Conservation (phyloP, 805 yeast species). For the Citeromyces matritensis region DNA sequence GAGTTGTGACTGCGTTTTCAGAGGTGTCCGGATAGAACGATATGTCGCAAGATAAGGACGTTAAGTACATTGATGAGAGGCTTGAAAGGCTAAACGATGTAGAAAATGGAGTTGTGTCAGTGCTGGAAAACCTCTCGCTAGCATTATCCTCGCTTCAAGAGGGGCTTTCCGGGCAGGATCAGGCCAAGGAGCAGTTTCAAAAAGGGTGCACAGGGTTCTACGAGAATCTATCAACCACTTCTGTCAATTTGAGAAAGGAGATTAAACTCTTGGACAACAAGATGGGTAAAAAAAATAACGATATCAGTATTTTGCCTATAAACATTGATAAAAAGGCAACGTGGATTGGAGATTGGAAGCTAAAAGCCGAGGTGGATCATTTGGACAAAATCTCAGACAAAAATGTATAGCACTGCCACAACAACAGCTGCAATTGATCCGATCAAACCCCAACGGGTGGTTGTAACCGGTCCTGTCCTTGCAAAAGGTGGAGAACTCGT, state of each 20-base stretch:
- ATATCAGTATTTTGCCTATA: slow-evolving; percentile 49
- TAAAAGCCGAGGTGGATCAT: slow-evolving; percentile 26
- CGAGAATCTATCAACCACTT: slow-evolving; percentile 36
- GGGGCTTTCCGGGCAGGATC: slow-evolving; percentile 7
- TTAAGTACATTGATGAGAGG: slow-evolving; percentile 23
- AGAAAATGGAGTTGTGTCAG: slow-evolving; percentile 32
- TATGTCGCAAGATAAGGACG: too few relatives aligned
- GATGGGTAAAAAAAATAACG: slow-evolving; percentile 17
- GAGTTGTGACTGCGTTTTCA: not conserved
- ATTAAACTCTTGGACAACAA: slow-evolving; percentile 49
- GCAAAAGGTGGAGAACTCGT: slow-evolving; percentile 13
- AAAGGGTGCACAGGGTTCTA: slow-evolving; percentile 32
- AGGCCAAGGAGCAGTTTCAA: slow-evolving; percentile 22
- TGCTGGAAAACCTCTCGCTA: slow-evolving; percentile 31
- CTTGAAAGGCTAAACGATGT: slow-evolving; percentile 34
- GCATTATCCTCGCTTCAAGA: slow-evolving; percentile 24
- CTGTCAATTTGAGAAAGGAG: slow-evolving; percentile 49
- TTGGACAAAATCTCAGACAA: slow-evolving; percentile 8
- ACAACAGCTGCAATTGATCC: too few relatives aligned
- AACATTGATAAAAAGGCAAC: slow-evolving; percentile 59
- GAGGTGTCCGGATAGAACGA: too few relatives aligned
- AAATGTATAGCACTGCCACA: not conserved
- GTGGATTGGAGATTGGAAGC: slow-evolving; percentile 43
- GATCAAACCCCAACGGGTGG: too few relatives aligned
- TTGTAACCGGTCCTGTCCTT: slow-evolving; percentile 1